phyloP scores from a whole-genome alignment of 2,329 filamentous ascomycete genomes.

The Talaromyces funiculosus region DNA sequence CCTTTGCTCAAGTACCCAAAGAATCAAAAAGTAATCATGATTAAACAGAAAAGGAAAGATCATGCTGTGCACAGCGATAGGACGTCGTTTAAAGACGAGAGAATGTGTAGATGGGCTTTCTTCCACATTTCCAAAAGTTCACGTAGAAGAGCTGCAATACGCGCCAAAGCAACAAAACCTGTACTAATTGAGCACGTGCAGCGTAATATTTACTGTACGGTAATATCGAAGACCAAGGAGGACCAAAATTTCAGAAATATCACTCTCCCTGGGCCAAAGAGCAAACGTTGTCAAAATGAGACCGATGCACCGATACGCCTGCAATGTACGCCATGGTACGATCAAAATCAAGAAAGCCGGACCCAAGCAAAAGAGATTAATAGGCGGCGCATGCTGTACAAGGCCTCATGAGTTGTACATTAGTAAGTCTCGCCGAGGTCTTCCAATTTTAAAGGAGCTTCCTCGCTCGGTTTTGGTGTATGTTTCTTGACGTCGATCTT shows the following conservation, averaged over 20 bases:
- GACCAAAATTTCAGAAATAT: background rate
- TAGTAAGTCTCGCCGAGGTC: slow-evolving; percentile 56
- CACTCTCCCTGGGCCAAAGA: background rate
- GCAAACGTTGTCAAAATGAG: background rate
- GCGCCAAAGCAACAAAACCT: background rate
- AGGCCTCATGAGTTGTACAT: slow-evolving; percentile 7
- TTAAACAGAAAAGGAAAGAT: slow-evolving; percentile 10
- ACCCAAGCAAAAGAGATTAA: slow-evolving; percentile 1
- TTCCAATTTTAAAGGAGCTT: slow-evolving; percentile 46
- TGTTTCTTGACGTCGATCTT: slow-evolving; percentile 31
- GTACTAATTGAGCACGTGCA: slow-evolving; percentile 3
- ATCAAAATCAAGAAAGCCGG: background rate
- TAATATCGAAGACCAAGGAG: background rate
- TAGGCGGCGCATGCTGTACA: slow-evolving; percentile 6
- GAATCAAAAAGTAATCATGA: slow-evolving; percentile 1
- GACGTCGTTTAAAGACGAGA: slow-evolving; percentile 5
- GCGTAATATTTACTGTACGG: slow-evolving; percentile 1
- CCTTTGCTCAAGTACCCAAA: background rate
- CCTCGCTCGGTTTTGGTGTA: slow-evolving; percentile 43
- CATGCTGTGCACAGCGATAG: slow-evolving; percentile 16
- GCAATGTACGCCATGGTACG: slow-evolving; percentile 8
- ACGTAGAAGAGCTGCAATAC: background rate
- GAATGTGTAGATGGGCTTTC: background rate
- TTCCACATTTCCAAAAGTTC: background rate
- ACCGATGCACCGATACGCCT: slow-evolving; percentile 12